Conservation (phyloP, 192 early-diverging fungal genomes). For the Backusella sp. region DNA sequence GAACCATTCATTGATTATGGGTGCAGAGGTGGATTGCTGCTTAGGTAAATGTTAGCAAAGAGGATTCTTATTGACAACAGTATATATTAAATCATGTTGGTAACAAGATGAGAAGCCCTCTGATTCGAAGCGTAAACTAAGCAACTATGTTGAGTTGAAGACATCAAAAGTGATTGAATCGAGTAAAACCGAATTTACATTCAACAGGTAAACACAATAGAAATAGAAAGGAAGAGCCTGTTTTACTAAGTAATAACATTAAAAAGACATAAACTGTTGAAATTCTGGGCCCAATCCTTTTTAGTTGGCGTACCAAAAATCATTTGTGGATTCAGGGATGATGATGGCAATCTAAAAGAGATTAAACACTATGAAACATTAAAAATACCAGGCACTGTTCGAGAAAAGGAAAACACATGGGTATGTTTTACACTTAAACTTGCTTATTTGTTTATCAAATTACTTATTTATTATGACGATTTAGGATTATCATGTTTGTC, state of each 20-base stretch:
- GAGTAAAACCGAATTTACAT: conserved; percentile 44
- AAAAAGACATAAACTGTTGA: conserved; percentile 76
- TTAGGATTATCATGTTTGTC: conserved; percentile 74
- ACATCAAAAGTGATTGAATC: conserved; percentile 66
- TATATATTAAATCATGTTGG: background rate
- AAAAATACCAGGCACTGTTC: conserved; percentile 79
- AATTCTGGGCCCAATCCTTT: conserved; percentile 94
- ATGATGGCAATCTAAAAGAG: conserved; percentile 56
- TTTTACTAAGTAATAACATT: background rate
- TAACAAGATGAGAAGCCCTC: conserved; percentile 41
- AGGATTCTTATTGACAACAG: background rate
- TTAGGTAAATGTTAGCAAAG: conserved; percentile 33
- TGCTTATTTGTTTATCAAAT: background rate
- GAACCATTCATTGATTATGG: conserved; percentile 67
- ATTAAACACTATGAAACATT: conserved; percentile 71
- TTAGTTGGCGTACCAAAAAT: conserved; percentile 82
- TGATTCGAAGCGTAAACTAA: conserved; percentile 35
- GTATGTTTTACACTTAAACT: conserved; percentile 30
- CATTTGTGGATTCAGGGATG: conserved; percentile 83
- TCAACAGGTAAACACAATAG: conserved; percentile 56
- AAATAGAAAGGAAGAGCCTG: background rate
- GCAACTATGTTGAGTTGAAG: conserved; percentile 86
- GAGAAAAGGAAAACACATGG: conserved; percentile 70
- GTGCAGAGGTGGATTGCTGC: conserved; percentile 92
- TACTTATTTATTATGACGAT: background rate